These are phyloP conservation scores for Fusarium humuli DNA, from an alignment of 2,329 filamentous ascomycete species.

Conservation along the genomic window DNA sequence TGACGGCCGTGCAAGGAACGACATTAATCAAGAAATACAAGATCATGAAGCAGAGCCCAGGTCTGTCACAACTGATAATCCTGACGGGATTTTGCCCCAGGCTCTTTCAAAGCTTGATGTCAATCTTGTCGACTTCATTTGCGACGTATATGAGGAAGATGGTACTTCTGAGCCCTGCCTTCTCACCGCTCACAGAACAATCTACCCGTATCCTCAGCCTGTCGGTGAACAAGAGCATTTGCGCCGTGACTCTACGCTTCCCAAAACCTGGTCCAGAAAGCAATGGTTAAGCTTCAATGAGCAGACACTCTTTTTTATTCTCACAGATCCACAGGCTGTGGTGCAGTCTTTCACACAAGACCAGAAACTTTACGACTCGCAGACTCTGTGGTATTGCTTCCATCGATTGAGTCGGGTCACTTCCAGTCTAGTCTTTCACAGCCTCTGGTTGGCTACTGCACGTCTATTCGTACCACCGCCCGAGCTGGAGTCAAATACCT, in stretches of 20 bases:
- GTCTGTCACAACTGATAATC: conserved; percentile 11
- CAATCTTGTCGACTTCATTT: conserved; percentile 69
- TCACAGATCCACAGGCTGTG: conserved; percentile 67
- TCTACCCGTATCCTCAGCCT: conserved; percentile 24
- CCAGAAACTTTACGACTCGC: conserved; percentile 67
- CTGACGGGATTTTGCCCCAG: conserved; percentile 63
- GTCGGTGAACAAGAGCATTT: conserved; percentile 19
- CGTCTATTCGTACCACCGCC: conserved; percentile 68
- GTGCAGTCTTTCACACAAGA: conserved; percentile 68
- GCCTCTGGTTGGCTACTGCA: conserved; percentile 71
- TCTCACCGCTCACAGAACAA: not conserved
- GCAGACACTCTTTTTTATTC: conserved; percentile 72
- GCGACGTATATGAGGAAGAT: conserved; percentile 69
- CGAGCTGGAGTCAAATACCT: conserved; percentile 52
- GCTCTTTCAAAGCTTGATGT: conserved; percentile 65
- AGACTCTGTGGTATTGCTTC: conserved; percentile 73
- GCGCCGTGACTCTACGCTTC: conserved; percentile 16
- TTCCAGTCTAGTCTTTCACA: conserved; percentile 70
- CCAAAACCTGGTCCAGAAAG: conserved; percentile 38
- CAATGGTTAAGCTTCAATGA: conserved; percentile 72
- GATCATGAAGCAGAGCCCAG: not conserved
- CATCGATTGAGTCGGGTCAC: conserved; percentile 67
- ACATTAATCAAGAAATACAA: not conserved
- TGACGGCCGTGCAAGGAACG: conserved; percentile 41
- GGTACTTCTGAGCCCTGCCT: conserved; percentile 61